Evolutionary conservation across 2,329 filamentous ascomycete genomes (phyloP).

Genomic region (Penicillium nordicum): DNA sequence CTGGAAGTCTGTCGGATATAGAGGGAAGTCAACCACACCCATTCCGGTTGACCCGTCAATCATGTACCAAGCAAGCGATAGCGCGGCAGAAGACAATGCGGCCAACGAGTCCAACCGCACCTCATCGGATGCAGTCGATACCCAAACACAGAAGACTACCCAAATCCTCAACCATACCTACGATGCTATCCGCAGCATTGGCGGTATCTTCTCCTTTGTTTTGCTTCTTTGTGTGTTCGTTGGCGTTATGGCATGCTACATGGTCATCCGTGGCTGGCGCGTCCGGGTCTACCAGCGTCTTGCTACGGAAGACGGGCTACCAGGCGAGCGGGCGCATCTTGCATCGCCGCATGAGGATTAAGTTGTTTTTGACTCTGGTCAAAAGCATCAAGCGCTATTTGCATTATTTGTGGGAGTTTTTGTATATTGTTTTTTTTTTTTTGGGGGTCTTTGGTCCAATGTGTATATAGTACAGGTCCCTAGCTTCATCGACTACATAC

Average conservation of each 20-base stretch:
- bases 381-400: not conserved
- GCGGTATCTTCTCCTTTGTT: constrained; percentile 19
- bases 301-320: constrained; percentile 7
- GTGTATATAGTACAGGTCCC: constrained; percentile 7
- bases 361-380: not conserved
- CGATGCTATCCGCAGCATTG: constrained; percentile 16
- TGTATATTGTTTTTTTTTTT: constrained; percentile 2
- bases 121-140: constrained; percentile 8
- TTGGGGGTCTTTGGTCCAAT: constrained; percentile 2
- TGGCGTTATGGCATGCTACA: constrained; percentile 14
- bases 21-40: constrained; percentile 11
- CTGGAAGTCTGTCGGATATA: constrained; percentile 18
- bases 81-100: not conserved
- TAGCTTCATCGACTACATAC: not conserved
- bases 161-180: constrained; percentile 16
- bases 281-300: constrained; percentile 23
- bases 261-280: constrained; percentile 25
- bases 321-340: constrained; percentile 15
- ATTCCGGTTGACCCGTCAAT: constrained; percentile 16
- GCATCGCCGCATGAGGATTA: constrained; percentile 12
- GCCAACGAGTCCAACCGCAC: not conserved
- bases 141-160: constrained; percentile 18
- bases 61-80: constrained; percentile 2
- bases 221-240: constrained; percentile 17
- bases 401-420: constrained; percentile 11